These are phyloP conservation scores for Ophiosphaerella herpotricha DNA, from an alignment of 2,329 filamentous ascomycete genomes.

Conservation along the genomic window DNA sequence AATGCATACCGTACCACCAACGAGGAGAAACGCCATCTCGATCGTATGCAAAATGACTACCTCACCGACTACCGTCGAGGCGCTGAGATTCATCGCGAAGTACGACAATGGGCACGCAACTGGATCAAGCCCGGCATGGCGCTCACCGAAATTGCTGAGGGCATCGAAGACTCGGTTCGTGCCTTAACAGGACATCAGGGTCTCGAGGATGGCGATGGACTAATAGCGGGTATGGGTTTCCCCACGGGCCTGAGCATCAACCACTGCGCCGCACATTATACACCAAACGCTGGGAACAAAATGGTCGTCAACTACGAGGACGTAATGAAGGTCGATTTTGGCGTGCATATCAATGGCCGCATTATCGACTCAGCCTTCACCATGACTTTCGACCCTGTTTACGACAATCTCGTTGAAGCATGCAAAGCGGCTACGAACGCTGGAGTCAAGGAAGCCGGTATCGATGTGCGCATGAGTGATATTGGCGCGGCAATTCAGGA, in stretches of 20 bases:
- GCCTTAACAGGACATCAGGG: conserved; percentile 77
- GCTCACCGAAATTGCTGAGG: conserved; percentile 80
- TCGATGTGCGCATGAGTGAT: conserved; percentile 86
- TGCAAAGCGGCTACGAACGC: conserved; percentile 72
- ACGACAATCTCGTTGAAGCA: conserved; percentile 68
- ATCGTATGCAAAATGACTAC: conserved; percentile 80
- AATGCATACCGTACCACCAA: conserved; percentile 79
- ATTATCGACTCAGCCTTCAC: conserved; percentile 76
- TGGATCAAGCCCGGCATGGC: conserved; percentile 80
- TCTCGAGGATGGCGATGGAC: conserved; percentile 75
- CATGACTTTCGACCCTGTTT: conserved; percentile 68
- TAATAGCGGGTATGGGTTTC: conserved; percentile 83
- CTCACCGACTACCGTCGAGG: conserved; percentile 80
- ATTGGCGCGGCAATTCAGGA: conserved; percentile 85
- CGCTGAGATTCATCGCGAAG: conserved; percentile 87
- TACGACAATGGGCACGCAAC: conserved; percentile 80
- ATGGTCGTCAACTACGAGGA: conserved; percentile 67
- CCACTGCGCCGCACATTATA: conserved; percentile 85
- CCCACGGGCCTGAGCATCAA: conserved; percentile 83
- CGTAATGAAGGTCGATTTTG: conserved; percentile 76
- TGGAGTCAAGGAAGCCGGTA: conserved; percentile 85
- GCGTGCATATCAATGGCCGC: conserved; percentile 70
- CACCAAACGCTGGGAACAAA: conserved; percentile 85
- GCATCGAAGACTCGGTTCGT: conserved; percentile 83
- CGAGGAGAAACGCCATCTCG: conserved; percentile 83